Evolutionary conservation across 2,329 filamentous ascomycete genomes (phyloP), one percentile per base, ranked within the genome.

Genomic region (Colletotrichum sp.): DNA sequence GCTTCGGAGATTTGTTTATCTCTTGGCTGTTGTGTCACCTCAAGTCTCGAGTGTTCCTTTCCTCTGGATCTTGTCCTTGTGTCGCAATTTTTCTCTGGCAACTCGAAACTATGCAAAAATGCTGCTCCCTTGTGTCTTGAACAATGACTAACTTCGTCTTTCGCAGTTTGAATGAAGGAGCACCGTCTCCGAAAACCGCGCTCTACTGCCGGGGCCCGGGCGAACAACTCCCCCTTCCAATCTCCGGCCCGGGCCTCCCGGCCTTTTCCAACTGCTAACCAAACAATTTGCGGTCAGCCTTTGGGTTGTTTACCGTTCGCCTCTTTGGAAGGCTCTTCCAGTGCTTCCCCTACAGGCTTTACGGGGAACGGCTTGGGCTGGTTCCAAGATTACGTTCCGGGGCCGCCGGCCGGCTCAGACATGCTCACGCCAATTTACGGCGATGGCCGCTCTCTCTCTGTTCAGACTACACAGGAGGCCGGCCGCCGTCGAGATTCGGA

Each of bases 301-400:
- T 21, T 0, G 10, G n/a, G 6, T 7, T 48, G 6, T 7, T 21
- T 3, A 48, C 10, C n/a, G 3, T 48, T 13, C 0, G 36, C 4
- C 36, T 18, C 36, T 38, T 18, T 38, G 14, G 36, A 38, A 38
- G 36, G 3, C 1, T n/a, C 18, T 43, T 5, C 0, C 38, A 10
- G 5, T 43, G 10, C 7, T 43, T 43, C 3, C 18, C 3, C 16
- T 43, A 2, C 38, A 3, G 38, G 0, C 38, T n/a, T 43, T 12
- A 12, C 38, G 18, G 38, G 38, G 1, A 43, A 1, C 9, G 38
- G 0, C 38, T 48, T 13, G 43, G 43, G 18, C 43, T 48, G 43
- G 43, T 48, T 48, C 43, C 43, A 48, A 21, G 43, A 48, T 48
- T 48, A 48, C 10, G 43, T 48, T 48, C 6, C n/a, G 43, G 43